Percentiles rank a stretch among this genome's conserved stretches.
These are phyloP conservation scores for Mycena citricolor DNA, from an alignment of 1,284 basidiomycete species.

Conservation along the genomic window DNA sequence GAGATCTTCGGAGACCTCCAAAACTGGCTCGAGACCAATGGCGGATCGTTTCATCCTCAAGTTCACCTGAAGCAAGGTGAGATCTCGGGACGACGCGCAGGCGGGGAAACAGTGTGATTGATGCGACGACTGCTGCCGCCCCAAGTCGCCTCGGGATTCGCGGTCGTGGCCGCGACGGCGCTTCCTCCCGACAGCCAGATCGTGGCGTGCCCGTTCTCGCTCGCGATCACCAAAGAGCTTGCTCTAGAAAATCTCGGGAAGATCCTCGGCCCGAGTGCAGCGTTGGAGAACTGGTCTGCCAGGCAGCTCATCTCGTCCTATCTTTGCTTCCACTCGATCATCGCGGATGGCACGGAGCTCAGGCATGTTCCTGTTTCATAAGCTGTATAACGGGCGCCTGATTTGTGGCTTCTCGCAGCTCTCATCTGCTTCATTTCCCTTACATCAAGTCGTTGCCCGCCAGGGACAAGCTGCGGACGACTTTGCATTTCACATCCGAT, in stretches of 20 bases:
- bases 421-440: conserved; percentile 51
- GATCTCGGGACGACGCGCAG: conserved; percentile 12
- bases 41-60: conserved; percentile 49
- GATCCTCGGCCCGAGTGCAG: conserved; percentile 39
- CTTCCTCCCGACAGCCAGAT: conserved; percentile 55
- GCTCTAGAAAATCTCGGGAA: conserved; percentile 44
- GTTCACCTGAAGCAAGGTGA: conserved; percentile 46
- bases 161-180: conserved; percentile 50
- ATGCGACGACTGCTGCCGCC: too few species aligned
- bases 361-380: too few species aligned
- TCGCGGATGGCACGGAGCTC: conserved; percentile 35
- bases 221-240: conserved; percentile 65
- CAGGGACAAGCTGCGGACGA: conserved; percentile 59
- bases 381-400: too few species aligned
- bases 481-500: conserved; percentile 65
- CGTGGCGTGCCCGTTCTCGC: conserved; percentile 72
- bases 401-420: conserved; percentile 23
- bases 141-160: conserved; percentile 54
- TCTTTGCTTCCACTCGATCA: conserved; percentile 70
- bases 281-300: conserved; percentile 54
- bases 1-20: conserved; percentile 31
- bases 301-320: conserved; percentile 75
- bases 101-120: conserved; percentile 4
- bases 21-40: conserved; percentile 49
- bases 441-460: conserved; percentile 73